phyloP scores from a whole-genome alignment of 1,284 basidiomycete species.

The Exobasidium cylindrosporum region DNA sequence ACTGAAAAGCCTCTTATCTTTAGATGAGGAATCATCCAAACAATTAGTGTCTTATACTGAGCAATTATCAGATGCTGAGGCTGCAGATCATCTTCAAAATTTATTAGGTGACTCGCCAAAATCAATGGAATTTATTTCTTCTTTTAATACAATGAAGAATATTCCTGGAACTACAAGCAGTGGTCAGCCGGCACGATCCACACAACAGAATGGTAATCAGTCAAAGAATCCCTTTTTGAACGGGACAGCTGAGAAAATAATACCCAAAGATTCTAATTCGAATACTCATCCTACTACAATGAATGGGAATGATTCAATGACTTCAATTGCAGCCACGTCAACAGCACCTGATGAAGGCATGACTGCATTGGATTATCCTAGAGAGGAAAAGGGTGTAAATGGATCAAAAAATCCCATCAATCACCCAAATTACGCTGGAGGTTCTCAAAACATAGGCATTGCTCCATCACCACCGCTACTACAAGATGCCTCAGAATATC shows the following conservation, averaged over 20 bases:
- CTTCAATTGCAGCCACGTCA: too few species aligned
- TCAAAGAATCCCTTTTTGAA: not conserved
- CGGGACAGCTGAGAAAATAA: not conserved
- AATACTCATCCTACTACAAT: not conserved
- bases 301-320: not conserved
- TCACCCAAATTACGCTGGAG: not conserved
- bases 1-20: not conserved
- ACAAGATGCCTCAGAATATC: too few species aligned
- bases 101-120: not conserved
- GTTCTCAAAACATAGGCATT: too few species aligned
- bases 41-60: not conserved
- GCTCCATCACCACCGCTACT: too few species aligned
- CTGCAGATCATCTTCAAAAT: not conserved
- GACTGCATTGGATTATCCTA: not conserved
- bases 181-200: not conserved
- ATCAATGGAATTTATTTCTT: not conserved
- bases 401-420: not conserved
- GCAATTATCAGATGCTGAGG: not conserved
- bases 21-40: not conserved
- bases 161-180: not conserved
- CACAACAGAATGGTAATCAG: not conserved
- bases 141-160: not conserved
- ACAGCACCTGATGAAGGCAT: not conserved
- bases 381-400: not conserved
- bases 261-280: not conserved